A percentile compares a stretch with the other conserved stretches of the same genome.
Conservation (phyloP, 2,329 filamentous ascomycete genomes). For the Calonectria multiphialidica region DNA sequence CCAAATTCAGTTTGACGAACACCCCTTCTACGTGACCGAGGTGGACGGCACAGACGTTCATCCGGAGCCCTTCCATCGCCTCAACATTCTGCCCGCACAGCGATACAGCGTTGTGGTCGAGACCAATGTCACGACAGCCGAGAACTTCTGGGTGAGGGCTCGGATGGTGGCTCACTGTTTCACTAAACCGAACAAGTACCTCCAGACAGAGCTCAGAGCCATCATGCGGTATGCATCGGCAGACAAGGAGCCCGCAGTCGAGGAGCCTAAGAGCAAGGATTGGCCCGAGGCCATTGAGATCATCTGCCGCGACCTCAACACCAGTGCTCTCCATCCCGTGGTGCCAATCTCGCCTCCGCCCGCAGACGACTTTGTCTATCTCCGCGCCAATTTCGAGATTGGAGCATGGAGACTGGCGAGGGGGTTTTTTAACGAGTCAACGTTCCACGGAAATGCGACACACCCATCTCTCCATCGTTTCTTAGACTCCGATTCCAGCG, state of each 20-base stretch:
- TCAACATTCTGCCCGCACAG: constrained; percentile 78
- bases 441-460: constrained; percentile 57
- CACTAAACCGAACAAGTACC: constrained; percentile 44
- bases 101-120: constrained; percentile 76
- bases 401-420: constrained; percentile 64
- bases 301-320: constrained; percentile 66
- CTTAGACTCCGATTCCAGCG: constrained; percentile 40
- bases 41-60: constrained; percentile 77
- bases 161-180: constrained; percentile 57
- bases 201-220: constrained; percentile 47
- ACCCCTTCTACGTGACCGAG: constrained; percentile 74
- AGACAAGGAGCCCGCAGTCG: fast-evolving
- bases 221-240: constrained; percentile 46
- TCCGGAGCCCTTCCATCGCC: constrained; percentile 67
- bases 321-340: constrained; percentile 56
- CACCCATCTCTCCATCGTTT: constrained; percentile 52
- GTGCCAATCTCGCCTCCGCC: constrained; percentile 50
- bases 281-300: constrained; percentile 62
- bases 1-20: constrained; percentile 78
- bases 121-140: constrained; percentile 64
- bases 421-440: constrained; percentile 66
- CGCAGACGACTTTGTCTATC: constrained; percentile 55
- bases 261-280: constrained; percentile 55
- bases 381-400: constrained; percentile 68
- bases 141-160: constrained; percentile 74